Conservation (phyloP, 495 filamentous ascomycete species). For the Neurospora cerealis region DNA sequence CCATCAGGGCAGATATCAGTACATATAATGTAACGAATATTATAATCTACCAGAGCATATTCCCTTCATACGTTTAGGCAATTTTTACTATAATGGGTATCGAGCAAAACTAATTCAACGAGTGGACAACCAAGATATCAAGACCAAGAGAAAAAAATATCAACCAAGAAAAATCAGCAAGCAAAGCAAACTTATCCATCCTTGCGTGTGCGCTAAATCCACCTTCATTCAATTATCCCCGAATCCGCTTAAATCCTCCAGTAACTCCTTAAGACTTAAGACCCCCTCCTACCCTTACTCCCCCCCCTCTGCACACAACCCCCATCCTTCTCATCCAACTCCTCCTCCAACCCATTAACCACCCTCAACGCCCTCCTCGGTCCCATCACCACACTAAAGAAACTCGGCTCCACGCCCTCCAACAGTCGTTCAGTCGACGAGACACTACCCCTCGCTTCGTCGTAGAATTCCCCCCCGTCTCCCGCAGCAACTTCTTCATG, state of each 20-base stretch:
- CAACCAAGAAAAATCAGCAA: neutral
- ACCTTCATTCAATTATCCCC: neutral
- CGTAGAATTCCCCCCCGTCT: conserved; percentile 4
- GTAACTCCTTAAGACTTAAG: neutral
- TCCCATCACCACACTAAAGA: conserved; percentile 62
- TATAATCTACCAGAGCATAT: neutral
- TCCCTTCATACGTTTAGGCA: neutral
- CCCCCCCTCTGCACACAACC: neutral
- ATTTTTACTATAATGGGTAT: neutral
- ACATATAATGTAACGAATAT: neutral
- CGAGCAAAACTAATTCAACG: neutral
- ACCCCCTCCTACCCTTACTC: neutral
- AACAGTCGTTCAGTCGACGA: conserved; percentile 45
- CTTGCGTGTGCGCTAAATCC: neutral
- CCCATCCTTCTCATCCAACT: conserved; percentile 1
- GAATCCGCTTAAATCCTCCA: neutral
- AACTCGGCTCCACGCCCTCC: conserved; percentile 57
- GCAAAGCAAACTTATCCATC: neutral
- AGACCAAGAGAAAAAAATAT: neutral
- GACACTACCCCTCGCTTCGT: conserved; percentile 23
- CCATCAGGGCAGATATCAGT: neutral
- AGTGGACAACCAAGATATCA: neutral
- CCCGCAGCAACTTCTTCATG: neutral
- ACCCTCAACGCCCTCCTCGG: conserved; percentile 64
- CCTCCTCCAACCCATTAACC: conserved; percentile 46